Conservation (phyloP, 129 eudicot species). For the Flaveria linearis region DNA sequence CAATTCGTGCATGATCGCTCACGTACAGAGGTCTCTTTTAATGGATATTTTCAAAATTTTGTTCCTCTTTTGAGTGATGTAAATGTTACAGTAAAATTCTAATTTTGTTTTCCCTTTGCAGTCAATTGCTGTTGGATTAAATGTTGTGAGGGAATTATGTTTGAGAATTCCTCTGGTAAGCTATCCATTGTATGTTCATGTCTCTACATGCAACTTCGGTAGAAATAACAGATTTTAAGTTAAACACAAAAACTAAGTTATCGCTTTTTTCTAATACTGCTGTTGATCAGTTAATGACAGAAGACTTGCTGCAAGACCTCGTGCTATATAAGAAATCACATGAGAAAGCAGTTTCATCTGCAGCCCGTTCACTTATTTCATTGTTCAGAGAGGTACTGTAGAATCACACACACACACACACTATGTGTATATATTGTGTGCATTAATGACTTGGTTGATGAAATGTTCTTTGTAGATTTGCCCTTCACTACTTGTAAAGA, state of each 20-base stretch:
- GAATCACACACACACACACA: not conserved
- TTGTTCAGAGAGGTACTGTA: conserved; percentile 83
- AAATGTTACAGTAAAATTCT: not conserved
- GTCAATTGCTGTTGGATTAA: conserved; percentile 96
- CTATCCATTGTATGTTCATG: conserved; percentile 1
- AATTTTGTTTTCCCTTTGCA: conserved; percentile 33
- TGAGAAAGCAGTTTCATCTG: conserved; percentile 90
- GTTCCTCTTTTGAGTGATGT: conserved; percentile 5
- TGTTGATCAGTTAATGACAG: conserved; percentile 79
- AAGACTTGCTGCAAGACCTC: conserved; percentile 96
- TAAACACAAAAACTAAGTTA: not conserved
- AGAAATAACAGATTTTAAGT: not conserved
- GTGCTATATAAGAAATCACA: conserved; percentile 81
- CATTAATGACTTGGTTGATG: not conserved
- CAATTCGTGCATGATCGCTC: conserved; percentile 92
- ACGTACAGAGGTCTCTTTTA: conserved; percentile 73
- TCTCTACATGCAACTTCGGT: conserved; percentile 2
- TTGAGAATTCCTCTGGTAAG: conserved; percentile 91
- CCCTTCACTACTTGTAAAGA: conserved; percentile 86
- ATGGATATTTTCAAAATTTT: not conserved
- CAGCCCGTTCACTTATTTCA: conserved; percentile 90
- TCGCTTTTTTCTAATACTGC: not conserved
- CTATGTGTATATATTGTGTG: not conserved
- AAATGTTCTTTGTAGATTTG: conserved; percentile 58
- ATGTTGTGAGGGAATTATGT: conserved; percentile 95